Evolutionary conservation across 345 rosid species (phyloP).

Genomic region (Reutealis trisperma): DNA sequence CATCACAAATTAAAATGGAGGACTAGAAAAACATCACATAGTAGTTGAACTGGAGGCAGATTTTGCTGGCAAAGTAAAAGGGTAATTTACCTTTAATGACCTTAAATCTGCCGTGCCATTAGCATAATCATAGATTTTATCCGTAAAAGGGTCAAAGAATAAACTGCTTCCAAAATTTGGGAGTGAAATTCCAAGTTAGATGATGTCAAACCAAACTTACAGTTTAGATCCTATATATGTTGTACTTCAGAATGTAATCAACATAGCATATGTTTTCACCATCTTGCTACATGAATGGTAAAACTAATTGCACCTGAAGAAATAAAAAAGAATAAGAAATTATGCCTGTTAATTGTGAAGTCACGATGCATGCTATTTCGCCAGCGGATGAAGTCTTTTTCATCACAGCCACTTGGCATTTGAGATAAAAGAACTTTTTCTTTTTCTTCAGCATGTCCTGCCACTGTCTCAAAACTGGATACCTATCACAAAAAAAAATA

Average conservation of each 20-base stretch:
- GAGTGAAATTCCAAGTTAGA: slow-evolving; percentile 17
- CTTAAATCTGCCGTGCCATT: slow-evolving; percentile 74
- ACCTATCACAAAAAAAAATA: slow-evolving; percentile 49
- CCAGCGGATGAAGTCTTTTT: slow-evolving; percentile 67
- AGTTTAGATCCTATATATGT: neutral
- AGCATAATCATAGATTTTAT: slow-evolving; percentile 68
- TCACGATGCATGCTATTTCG: slow-evolving; percentile 77
- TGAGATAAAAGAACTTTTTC: slow-evolving; percentile 32
- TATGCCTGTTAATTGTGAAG: slow-evolving; percentile 88
- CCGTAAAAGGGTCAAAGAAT: slow-evolving; percentile 63
- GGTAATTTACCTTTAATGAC: slow-evolving; percentile 59
- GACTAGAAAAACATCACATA: slow-evolving; percentile 16
- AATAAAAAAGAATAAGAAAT: slow-evolving; percentile 17
- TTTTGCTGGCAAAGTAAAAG: slow-evolving; percentile 14
- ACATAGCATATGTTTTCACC: slow-evolving; percentile 1
- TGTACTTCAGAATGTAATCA: neutral
- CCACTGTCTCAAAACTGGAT: slow-evolving; percentile 78
- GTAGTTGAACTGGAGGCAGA: slow-evolving; percentile 9
- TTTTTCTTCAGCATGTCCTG: slow-evolving; percentile 39
- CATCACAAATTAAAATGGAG: slow-evolving; percentile 18
- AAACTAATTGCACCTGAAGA: neutral
- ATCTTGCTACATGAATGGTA: neutral
- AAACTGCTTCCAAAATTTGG: slow-evolving; percentile 47
- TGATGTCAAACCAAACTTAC: slow-evolving; percentile 10
- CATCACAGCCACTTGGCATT: slow-evolving; percentile 40